phyloP scores from a whole-genome alignment of 2,329 filamentous ascomycete genomes.

The Mariannaea elegans region DNA sequence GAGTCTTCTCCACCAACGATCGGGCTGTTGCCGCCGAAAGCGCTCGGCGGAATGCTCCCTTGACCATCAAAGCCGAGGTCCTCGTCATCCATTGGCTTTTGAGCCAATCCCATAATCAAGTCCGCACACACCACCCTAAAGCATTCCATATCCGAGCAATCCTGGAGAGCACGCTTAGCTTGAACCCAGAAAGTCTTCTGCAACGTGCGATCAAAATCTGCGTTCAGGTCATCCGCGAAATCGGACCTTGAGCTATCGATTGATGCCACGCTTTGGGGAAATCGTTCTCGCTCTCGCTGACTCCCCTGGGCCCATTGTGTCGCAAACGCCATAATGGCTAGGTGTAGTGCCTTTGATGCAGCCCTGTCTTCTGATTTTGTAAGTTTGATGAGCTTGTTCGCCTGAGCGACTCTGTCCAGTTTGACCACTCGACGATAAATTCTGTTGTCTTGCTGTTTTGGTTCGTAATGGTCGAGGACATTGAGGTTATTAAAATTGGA shows the following conservation, averaged over 20 bases:
- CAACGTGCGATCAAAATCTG: slow-evolving; percentile 50
- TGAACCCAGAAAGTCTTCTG: slow-evolving; percentile 51
- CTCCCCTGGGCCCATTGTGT: slow-evolving; percentile 54
- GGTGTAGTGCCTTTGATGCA: slow-evolving; percentile 55
- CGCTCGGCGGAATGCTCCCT: slow-evolving; percentile 19
- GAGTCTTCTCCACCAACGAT: slow-evolving; percentile 35
- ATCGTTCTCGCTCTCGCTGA: slow-evolving; percentile 39
- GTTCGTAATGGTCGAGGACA: slow-evolving; percentile 34
- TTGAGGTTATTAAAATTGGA: slow-evolving; percentile 38
- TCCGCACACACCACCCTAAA: slow-evolving; percentile 52
- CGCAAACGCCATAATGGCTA: slow-evolving; percentile 61
- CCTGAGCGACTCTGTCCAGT: slow-evolving; percentile 55
- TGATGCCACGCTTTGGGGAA: slow-evolving; percentile 33
- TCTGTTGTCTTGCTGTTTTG: slow-evolving; percentile 49
- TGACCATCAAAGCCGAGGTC: slow-evolving; percentile 25
- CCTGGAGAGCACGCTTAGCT: slow-evolving; percentile 47
- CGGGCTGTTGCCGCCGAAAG: slow-evolving; percentile 31
- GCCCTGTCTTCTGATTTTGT: slow-evolving; percentile 53
- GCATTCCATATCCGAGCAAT: slow-evolving; percentile 50
- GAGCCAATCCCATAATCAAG: slow-evolving; percentile 50
- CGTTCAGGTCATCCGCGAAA: slow-evolving; percentile 37
- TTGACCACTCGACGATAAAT: slow-evolving; percentile 59
- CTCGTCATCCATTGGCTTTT: slow-evolving; percentile 45
- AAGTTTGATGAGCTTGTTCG: slow-evolving; percentile 51
- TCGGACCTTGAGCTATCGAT: slow-evolving; percentile 37